Conservation (phyloP, 805 yeast genomes). For the Saccharomycopsis guyanensis region DNA sequence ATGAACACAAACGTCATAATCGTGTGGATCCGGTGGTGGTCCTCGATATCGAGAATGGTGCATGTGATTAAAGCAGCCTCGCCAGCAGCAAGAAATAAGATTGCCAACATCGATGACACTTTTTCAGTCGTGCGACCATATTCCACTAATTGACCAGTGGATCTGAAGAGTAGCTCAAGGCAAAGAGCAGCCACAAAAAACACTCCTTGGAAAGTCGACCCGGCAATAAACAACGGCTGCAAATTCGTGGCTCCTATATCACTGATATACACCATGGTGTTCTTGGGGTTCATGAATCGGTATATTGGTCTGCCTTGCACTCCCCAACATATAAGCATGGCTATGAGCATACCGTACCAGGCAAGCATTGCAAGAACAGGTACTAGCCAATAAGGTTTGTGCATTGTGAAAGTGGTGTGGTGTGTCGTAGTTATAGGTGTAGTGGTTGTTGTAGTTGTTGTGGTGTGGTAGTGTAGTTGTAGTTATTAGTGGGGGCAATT, state of each 20-base stretch:
- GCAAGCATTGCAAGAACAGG: constrained; percentile 61
- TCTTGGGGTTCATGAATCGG: constrained; percentile 40
- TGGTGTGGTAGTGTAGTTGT: no score
- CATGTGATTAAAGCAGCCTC: constrained; percentile 70
- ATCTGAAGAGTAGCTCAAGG: constrained; percentile 57
- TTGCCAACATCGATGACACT: constrained; percentile 34
- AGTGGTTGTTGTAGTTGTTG: neutral
- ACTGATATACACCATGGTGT: constrained; percentile 62
- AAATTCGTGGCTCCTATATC: constrained; percentile 84
- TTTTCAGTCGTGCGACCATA: constrained; percentile 39
- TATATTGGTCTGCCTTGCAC: constrained; percentile 72
- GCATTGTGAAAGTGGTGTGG: no score
- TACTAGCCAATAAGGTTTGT: constrained; percentile 25
- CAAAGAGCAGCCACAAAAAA: constrained; percentile 58
- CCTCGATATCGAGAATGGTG: constrained; percentile 60
- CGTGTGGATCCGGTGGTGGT: constrained; percentile 38
- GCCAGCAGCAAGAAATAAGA: constrained; percentile 42
- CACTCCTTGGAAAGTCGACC: constrained; percentile 71
- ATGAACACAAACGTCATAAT: constrained; percentile 71
- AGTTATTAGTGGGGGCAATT: no score
- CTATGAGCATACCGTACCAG: constrained; percentile 91
- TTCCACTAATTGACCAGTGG: constrained; percentile 47
- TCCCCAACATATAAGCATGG: constrained; percentile 73
- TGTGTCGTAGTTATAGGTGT: neutral
- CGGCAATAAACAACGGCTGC: constrained; percentile 75